Conservation (phyloP, 2,329 filamentous ascomycete species). For the Phialemonium atrogriseum region DNA sequence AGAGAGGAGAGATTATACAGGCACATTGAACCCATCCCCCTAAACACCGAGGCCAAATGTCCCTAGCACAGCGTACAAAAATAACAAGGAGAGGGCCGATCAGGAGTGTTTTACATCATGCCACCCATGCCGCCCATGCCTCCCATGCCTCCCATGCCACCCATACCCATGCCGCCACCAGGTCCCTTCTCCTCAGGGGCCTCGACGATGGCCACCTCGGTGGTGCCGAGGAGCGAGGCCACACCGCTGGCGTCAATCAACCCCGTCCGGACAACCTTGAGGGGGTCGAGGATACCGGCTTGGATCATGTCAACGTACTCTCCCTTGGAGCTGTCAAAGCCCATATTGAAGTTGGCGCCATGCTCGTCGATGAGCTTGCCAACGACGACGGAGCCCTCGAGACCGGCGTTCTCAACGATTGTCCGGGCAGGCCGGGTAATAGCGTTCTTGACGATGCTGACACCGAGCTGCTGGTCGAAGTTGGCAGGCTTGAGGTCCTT, state of each 20-base stretch:
- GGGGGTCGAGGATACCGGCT: constrained; percentile 93
- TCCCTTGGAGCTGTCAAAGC: constrained; percentile 92
- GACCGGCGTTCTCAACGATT: constrained; percentile 95
- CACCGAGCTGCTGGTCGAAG: constrained; percentile 98
- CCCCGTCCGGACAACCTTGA: constrained; percentile 98
- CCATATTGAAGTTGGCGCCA: constrained; percentile 91
- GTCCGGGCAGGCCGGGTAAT: constrained; percentile 91
- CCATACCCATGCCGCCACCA: constrained; percentile 42
- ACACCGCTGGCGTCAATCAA: constrained; percentile 93
- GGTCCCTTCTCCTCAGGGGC: constrained; percentile 86
- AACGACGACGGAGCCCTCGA: constrained; percentile 92
- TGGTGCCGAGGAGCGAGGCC: constrained; percentile 92
- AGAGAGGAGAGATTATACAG: constrained; percentile 30
- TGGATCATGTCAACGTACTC: constrained; percentile 99
- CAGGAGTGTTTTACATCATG: constrained; percentile 44
- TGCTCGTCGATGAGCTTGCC: constrained; percentile 97
- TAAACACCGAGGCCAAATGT: constrained; percentile 43
- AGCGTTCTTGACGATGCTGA: constrained; percentile 95
- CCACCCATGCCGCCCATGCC: constrained; percentile 51
- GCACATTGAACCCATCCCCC: constrained; percentile 28
- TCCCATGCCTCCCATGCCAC: constrained; percentile 62
- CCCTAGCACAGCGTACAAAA: constrained; percentile 20
- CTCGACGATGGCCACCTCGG: constrained; percentile 96
- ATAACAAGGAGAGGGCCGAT: too few species aligned
- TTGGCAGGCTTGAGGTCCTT: constrained; percentile 77